These are phyloP conservation scores for Eleusine coracana DNA, from an alignment of 176 grass and related monocot genomes.

Conservation along the genomic window DNA sequence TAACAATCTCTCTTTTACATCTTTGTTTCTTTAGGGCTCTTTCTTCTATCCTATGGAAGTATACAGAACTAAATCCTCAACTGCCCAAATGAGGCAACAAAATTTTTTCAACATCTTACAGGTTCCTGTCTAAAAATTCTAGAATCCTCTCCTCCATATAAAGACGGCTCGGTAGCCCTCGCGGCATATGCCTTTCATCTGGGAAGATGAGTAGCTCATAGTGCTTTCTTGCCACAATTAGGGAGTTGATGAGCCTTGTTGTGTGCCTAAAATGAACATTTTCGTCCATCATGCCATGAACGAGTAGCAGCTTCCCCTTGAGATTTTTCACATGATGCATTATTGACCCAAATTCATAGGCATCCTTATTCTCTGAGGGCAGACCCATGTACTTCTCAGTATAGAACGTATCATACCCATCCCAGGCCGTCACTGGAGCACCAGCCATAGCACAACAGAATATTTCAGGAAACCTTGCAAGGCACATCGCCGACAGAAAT, in stretches of 20 bases:
- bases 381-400: constrained; percentile 91
- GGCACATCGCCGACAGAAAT: constrained; percentile 85
- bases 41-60: background rate
- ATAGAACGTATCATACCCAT: constrained; percentile 90
- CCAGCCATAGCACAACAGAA: constrained; percentile 79
- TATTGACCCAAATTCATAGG: constrained; percentile 67
- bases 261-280: constrained; percentile 97
- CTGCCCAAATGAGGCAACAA: background rate
- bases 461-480: constrained; percentile 63
- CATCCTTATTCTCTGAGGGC: constrained; percentile 59
- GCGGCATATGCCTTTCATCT: constrained; percentile 77
- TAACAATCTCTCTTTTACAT: background rate
- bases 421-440: constrained; percentile 79
- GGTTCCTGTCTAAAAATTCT: constrained; percentile 77
- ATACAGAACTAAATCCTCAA: background rate
- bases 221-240: constrained; percentile 66
- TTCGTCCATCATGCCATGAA: constrained; percentile 94
- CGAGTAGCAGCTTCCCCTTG: constrained; percentile 66
- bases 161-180: constrained; percentile 56
- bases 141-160: constrained; percentile 90
- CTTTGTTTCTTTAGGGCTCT: background rate
- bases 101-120: constrained; percentile 47
- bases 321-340: constrained; percentile 84
- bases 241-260: constrained; percentile 66
- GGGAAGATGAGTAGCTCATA: constrained; percentile 88